Conservation (phyloP, 352 stramenopile species). For the Phytophthora hybrid region DNA sequence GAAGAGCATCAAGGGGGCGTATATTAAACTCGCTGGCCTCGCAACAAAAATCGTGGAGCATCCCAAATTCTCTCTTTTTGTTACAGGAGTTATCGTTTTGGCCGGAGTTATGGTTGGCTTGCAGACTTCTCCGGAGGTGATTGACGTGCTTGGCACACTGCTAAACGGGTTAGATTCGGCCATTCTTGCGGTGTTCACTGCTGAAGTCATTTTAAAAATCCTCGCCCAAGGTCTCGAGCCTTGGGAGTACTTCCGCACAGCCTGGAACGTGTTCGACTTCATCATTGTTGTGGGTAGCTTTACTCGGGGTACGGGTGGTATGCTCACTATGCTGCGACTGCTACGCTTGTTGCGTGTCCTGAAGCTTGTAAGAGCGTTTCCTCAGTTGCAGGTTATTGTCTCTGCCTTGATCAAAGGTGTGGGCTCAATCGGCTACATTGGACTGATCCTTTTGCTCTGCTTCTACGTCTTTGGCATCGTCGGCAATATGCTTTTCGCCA, state of each 20-base stretch:
- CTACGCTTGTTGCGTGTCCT: conserved; percentile 86
- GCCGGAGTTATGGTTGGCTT: conserved; percentile 82
- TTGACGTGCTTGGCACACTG: conserved; percentile 56
- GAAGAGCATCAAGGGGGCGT: conserved; percentile 57
- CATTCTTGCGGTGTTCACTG: conserved; percentile 81
- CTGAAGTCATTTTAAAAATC: conserved; percentile 83
- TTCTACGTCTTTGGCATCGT: conserved; percentile 94
- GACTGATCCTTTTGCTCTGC: conserved; percentile 87
- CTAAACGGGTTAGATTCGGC: conserved; percentile 64
- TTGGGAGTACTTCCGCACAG: conserved; percentile 77
- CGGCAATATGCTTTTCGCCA: conserved; percentile 90
- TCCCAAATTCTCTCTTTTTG: conserved; percentile 67
- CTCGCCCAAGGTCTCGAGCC: conserved; percentile 78
- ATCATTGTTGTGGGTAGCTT: conserved; percentile 87
- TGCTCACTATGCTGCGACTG: conserved; percentile 87
- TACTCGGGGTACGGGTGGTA: conserved; percentile 66
- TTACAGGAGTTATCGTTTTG: conserved; percentile 82
- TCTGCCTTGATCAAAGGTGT: conserved; percentile 91
- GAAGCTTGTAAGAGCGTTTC: conserved; percentile 89
- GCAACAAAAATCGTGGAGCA: conserved; percentile 68
- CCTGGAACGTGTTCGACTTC: conserved; percentile 89
- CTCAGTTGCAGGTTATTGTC: conserved; percentile 91
- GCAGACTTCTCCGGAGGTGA: conserved; percentile 68
- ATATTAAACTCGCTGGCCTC: conserved; percentile 50
- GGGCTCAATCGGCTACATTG: conserved; percentile 90